Evolutionary conservation across 208 protist genomes (phyloP), one percentile per base, ranked within the genome.

Genomic region (Spironucleus salmonicida): DNA sequence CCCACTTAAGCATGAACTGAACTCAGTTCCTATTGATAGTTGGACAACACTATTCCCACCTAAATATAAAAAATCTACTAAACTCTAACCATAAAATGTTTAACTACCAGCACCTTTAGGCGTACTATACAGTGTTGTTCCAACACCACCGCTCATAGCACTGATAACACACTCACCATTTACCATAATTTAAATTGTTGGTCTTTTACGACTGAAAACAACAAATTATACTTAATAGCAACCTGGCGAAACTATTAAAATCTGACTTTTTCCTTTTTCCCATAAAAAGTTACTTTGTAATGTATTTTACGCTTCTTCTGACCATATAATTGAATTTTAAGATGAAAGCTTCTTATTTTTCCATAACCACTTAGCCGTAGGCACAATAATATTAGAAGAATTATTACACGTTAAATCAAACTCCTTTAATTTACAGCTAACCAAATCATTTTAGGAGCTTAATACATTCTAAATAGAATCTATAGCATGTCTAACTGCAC

Each of bases 271-370:
- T 4, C 64, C 64, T 2, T 11, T 11, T 29, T 71, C 64, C 64
- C 64, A 71, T 7, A 71, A 45, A 35, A 57, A 71, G 64, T 71
- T 71, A 15, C 19, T 45, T 38, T 71, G 64, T 57, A 71, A 49
- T 40, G 64, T 71, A 35, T 71, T 71, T n/a, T 4, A 45, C 15
- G 9, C 38, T 38, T 71, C 64, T 30, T 4, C 38, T 45, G 26
- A 23, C 64, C 64, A 71, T 2, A 71, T 45, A 32, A 71, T 71
- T 7, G 26, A 7, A n/a, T 38, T 4, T 57, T 2, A 29, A 40
- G 34, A 7, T 4, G 19, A 45, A 4, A 49, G 38, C 19, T n/a
- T 2, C n/a, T 71, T 71, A 11, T 4, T 38, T 4, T 42, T 11
- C 64, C 64, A 71, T 40, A 42, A 15, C 64, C 64, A 71, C 7